Base-by-base conservation (phyloP, 148 eudicot species). In the Drosera capensis region DNA sequence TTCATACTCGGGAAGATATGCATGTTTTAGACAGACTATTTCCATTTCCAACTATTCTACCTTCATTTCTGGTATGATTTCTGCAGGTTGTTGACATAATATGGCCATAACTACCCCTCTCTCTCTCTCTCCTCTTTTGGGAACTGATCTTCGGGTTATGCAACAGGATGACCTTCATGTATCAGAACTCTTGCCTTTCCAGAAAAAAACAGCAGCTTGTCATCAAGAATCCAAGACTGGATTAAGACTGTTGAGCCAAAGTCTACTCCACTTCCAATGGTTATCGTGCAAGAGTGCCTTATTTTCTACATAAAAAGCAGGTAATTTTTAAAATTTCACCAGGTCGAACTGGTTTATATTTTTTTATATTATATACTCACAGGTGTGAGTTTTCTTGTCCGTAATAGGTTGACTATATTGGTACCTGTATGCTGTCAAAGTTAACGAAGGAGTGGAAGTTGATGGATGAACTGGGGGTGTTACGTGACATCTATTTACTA, bases 31-130 rank as follows among this genome's bases (percentile, higher is more conserved):
- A 75, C 65, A 57, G 14, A 3, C 43, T 90, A 51, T 72, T 80
- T 63, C 99, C 87, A 8, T 84, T 73, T 74, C 99, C 99, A 45
- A 80, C 95, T 18, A 49, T 84, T 58, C 87, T 90, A 52, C 95
- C 99, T 51, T 58, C 74, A 46, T 76, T 69, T 61, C 66, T 78
- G 92, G 99, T 90, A 40, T 23, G 47, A 44, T 23, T 41, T 18
- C 17, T 13, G 1, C 17, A 39, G 17, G 29, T 21, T 48, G 42
- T 24, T 20, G 45, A 31, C 24, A 31, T 57, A 45, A 7, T 34
- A 43, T 25, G 19, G 43, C 11, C 0, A 28, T 34, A 48, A n/a
- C n/a, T 37, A 20, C 8, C 20, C 20, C 20, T 45, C 26, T 14
- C 28, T 14, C 3, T 7, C 35, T 26, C 25, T 39, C 20, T 48